phyloP scores from a whole-genome alignment of 2,329 filamentous ascomycete genomes.

The Aspergillus tanneri region DNA sequence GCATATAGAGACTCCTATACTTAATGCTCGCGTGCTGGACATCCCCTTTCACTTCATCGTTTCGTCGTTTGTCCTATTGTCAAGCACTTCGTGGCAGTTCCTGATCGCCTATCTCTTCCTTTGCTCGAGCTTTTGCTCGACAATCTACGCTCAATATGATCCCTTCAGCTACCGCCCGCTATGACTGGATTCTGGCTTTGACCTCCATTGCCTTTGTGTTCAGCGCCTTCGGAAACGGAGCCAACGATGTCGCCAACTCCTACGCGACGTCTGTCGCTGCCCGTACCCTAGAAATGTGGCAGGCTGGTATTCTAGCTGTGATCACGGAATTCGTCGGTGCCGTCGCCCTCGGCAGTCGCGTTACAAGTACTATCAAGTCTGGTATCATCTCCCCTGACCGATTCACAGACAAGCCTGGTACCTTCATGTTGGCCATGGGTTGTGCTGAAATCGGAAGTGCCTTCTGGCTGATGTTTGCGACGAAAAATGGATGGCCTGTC shows the following conservation, averaged over 20 bases:
- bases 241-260: conserved; percentile 54
- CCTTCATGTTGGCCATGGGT: conserved; percentile 43
- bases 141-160: conserved; percentile 20
- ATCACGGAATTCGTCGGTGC: conserved; percentile 55
- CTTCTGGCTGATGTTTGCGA: conserved; percentile 39
- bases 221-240: conserved; percentile 31
- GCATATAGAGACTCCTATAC: not conserved
- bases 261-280: conserved; percentile 56
- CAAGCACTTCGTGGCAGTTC: no score
- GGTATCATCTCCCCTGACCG: conserved; percentile 43
- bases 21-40: not conserved
- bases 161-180: conserved; percentile 25
- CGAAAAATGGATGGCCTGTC: conserved; percentile 39
- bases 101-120: not conserved
- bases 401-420: conserved; percentile 37
- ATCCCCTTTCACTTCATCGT: not conserved
- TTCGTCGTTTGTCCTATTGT: no score
- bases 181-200: conserved; percentile 32
- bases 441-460: conserved; percentile 37
- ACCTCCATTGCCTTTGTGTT: conserved; percentile 31
- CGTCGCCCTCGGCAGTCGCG: conserved; percentile 51
- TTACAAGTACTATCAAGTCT: conserved; percentile 47
- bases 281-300: conserved; percentile 52
- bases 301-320: conserved; percentile 51
- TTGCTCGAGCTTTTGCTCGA: not conserved